A percentile compares a stretch with the other conserved stretches of the same genome.
Conservation (phyloP, 2,329 filamentous ascomycete species). For the Calonectria multiphialidica region DNA sequence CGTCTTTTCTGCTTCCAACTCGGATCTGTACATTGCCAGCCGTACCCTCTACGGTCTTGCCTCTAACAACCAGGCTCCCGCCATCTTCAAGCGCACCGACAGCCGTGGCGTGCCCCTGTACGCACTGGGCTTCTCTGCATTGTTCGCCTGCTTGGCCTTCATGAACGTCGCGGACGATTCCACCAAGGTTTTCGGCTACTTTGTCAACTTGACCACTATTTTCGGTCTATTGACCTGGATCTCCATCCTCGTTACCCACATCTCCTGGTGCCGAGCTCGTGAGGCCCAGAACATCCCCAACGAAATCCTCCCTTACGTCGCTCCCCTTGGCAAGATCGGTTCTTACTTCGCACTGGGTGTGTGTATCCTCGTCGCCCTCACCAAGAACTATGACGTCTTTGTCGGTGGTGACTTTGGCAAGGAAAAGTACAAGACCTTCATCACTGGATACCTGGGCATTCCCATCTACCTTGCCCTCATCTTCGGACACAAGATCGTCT, state of each 20-base stretch:
- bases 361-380: conserved; percentile 80
- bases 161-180: conserved; percentile 72
- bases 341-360: conserved; percentile 77
- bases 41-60: conserved; percentile 81
- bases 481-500: conserved; percentile 74
- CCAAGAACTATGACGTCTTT: conserved; percentile 87
- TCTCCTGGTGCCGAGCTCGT: conserved; percentile 74
- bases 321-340: conserved; percentile 79
- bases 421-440: conserved; percentile 82
- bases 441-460: conserved; percentile 83
- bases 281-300: conserved; percentile 70
- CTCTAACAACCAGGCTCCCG: conserved; percentile 77
- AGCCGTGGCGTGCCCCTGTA: conserved; percentile 77
- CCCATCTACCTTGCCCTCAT: conserved; percentile 79
- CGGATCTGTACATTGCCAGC: conserved; percentile 81
- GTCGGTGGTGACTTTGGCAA: conserved; percentile 61
- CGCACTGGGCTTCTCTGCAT: conserved; percentile 70
- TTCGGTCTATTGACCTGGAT: conserved; percentile 77
- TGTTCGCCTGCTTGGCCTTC: conserved; percentile 76
- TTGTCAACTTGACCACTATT: conserved; percentile 76
- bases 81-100: conserved; percentile 79
- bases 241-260: conserved; percentile 76
- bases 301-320: conserved; percentile 70
- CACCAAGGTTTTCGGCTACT: conserved; percentile 71
- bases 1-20: conserved; percentile 83